Conservation (phyloP, 192 early-diverging fungal species). For the Backusella circina region DNA sequence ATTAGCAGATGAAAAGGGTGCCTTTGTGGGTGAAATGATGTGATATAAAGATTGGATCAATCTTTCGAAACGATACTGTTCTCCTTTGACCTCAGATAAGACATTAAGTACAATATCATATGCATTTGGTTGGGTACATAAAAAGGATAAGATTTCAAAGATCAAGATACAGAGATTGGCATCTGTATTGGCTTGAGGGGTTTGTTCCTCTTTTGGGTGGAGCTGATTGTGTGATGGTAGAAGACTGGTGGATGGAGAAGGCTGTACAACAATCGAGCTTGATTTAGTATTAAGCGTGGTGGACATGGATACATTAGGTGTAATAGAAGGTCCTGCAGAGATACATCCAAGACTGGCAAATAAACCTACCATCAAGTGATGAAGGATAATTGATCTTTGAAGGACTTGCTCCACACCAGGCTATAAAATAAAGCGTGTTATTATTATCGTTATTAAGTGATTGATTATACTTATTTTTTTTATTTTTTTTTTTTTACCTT, state of each 20-base stretch:
- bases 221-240: background rate
- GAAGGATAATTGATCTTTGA: constrained; percentile 10
- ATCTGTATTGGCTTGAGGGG: background rate
- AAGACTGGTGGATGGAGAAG: constrained; percentile 1
- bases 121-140: constrained; percentile 43
- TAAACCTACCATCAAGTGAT: background rate
- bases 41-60: constrained; percentile 36
- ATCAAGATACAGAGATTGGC: background rate
- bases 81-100: constrained; percentile 46
- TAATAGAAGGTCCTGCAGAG: background rate
- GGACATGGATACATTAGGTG: background rate
- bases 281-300: background rate
- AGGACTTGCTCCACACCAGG: constrained; percentile 41
- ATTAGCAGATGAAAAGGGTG: background rate
- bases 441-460: background rate
- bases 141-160: constrained; percentile 38
- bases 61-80: constrained; percentile 51
- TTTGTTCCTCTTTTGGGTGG: background rate
- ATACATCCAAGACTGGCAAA: background rate
- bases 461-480: background rate
- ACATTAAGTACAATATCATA: constrained; percentile 41
- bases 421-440: constrained; percentile 18
- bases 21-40: background rate
- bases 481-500: constrained; percentile 31
- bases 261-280: background rate